phyloP scores from a whole-genome alignment of 805 yeast species.

The Suhomyces faveliae region DNA sequence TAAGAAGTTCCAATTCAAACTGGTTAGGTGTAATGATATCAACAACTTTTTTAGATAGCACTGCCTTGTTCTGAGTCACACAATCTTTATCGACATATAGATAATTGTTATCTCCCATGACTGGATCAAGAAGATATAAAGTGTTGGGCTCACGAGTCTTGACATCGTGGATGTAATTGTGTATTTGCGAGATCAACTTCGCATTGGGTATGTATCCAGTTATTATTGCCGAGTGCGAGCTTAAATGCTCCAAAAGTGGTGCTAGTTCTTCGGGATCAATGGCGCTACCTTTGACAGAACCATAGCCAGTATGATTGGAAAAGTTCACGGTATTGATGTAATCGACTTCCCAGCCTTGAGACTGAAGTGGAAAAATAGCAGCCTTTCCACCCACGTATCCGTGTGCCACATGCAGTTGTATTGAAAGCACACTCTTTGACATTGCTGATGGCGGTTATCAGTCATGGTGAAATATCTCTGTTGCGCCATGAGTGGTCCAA shows the following conservation, averaged over 20 bases:
- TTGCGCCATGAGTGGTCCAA: too few species aligned
- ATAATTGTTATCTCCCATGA: slow-evolving; percentile 76
- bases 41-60: slow-evolving; percentile 61
- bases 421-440: slow-evolving; percentile 41
- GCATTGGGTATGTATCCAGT: slow-evolving; percentile 71
- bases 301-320: slow-evolving; percentile 73
- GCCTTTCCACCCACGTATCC: slow-evolving; percentile 75
- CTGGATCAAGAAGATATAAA: slow-evolving; percentile 70
- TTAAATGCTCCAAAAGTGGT: slow-evolving; percentile 9
- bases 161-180: slow-evolving; percentile 31
- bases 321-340: slow-evolving; percentile 62
- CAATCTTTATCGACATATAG: slow-evolving; percentile 57
- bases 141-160: slow-evolving; percentile 34
- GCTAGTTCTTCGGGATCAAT: slow-evolving; percentile 17
- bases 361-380: slow-evolving; percentile 62
- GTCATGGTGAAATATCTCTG: background rate
- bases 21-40: slow-evolving; percentile 88
- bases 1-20: slow-evolving; percentile 77
- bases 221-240: slow-evolving; percentile 53
- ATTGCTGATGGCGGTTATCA: slow-evolving; percentile 2
- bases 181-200: slow-evolving; percentile 40
- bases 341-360: slow-evolving; percentile 69
- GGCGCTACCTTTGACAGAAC: slow-evolving; percentile 49
- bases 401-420: slow-evolving; percentile 71
- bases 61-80: slow-evolving; percentile 33